Evolutionary conservation across 2,329 filamentous ascomycete species (phyloP).

Genomic region (Trichoderma gracile): DNA sequence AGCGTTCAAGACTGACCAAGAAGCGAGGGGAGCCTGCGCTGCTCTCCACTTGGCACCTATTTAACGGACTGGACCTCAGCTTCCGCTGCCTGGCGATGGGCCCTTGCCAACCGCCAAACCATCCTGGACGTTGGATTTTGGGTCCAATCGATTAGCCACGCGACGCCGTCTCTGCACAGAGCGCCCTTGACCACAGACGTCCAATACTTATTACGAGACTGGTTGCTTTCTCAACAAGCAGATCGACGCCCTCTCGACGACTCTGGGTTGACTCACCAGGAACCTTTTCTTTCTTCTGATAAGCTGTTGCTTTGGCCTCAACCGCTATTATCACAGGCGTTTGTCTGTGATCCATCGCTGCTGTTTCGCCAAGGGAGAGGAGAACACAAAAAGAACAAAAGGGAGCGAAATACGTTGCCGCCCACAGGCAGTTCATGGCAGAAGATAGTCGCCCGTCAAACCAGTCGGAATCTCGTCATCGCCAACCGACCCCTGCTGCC

Average conservation of each 20-base stretch:
- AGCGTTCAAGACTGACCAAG: conserved; percentile 16
- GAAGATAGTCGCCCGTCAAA: conserved; percentile 5
- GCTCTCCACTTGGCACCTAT: conserved; percentile 19
- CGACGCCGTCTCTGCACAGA: conserved; percentile 14
- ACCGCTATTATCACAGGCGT: neutral
- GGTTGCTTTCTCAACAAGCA: conserved; percentile 5
- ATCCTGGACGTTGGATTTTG: conserved; percentile 18
- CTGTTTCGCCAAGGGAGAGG: neutral
- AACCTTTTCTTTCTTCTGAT: neutral
- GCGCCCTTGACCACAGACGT: neutral
- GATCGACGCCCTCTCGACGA: conserved; percentile 21
- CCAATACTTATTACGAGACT: conserved; percentile 17
- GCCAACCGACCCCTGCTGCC: conserved; percentile 11
- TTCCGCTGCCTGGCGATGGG: conserved; percentile 21
- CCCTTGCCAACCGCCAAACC: conserved; percentile 19
- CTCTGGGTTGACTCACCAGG: conserved; percentile 14
- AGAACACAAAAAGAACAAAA: neutral
- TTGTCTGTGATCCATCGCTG: neutral
- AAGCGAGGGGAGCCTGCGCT: conserved; percentile 14
- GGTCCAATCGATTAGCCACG: conserved; percentile 25
- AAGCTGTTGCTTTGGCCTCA: conserved; percentile 2
- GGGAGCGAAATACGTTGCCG: neutral
- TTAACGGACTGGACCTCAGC: conserved; percentile 8
- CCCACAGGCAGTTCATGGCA: neutral
- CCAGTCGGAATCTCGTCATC: conserved; percentile 23